Evolutionary conservation across 352 stramenopile genomes (phyloP), one percentile per base, ranked within the genome.

Genomic region (Phytopythium litorale): DNA sequence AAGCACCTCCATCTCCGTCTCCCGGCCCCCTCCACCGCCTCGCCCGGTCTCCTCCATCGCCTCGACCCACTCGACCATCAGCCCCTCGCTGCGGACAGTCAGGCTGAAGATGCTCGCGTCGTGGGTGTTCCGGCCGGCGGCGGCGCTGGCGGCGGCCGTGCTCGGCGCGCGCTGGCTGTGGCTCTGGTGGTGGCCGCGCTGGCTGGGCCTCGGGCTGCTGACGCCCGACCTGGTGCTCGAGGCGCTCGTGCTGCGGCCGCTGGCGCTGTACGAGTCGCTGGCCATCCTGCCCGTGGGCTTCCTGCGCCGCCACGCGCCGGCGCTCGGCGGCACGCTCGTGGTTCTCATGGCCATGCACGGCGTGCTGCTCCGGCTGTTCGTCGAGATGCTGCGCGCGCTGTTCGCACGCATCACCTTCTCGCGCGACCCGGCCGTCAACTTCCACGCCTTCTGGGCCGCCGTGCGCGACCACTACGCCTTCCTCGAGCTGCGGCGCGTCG

Each of bases 261-360:
- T 94, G 18, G 81, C 90, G 62, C 68, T 89, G 43, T 92, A 91
- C 72, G 85, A 94, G 66, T 73, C 78, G 18, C 51, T 92, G 37
- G 78, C 80, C 55, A 89, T 94, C 67, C 68, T 88, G 4, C 85
- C 85, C 54, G 79, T 92, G 63, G 79, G 79, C 60, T 88, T 90
- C 40, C 43, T 94, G 42, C 79, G 85, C 1, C 83, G 83, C 52
- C 83, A 92, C 68, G 78, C 91, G 69, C 85, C 85, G 15, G 71
- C 83, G 23, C 58, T 92, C 21, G 85, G 85, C 56, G 85, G 85
- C 45, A 78, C 84, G 58, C 75, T 91, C 53, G 85, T 94, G 40
- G 73, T 94, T 56, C 70, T 89, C 40, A 84, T 94, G 77, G 87
- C 81, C 37, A 73, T 92, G 46, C 72, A 92, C 61, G 81, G 81